A percentile compares a stretch with the other conserved stretches of the same genome.
phyloP scores from a whole-genome alignment of 352 stramenopile genomes.

The Globisporangium carolinianum region DNA sequence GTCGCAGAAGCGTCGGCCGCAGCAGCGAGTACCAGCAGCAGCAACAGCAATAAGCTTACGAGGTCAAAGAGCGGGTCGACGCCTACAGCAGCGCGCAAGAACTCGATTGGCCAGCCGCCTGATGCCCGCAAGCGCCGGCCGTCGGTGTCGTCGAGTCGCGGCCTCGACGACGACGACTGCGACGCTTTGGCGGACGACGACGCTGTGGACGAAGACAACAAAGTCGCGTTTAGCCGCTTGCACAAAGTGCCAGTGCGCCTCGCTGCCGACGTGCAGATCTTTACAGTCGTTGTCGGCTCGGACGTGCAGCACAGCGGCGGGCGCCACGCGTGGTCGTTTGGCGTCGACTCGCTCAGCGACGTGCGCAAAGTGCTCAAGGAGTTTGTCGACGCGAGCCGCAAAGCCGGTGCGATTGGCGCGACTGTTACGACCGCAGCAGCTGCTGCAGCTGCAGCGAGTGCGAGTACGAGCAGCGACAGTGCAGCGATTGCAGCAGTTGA shows the following conservation, averaged over 20 bases:
- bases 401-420: slow-evolving; percentile 12
- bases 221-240: slow-evolving; percentile 66
- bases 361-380: slow-evolving; percentile 68
- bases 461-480: not conserved
- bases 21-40: too few species aligned
- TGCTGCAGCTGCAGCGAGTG: not conserved
- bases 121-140: slow-evolving; percentile 2
- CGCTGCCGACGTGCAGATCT: slow-evolving; percentile 59
- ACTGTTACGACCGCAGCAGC: not conserved
- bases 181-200: slow-evolving; percentile 16
- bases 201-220: slow-evolving; percentile 66
- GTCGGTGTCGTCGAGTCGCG: not conserved
- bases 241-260: slow-evolving; percentile 69
- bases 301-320: slow-evolving; percentile 66
- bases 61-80: not conserved
- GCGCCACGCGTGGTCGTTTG: slow-evolving; percentile 43
- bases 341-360: slow-evolving; percentile 59
- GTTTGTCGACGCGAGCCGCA: slow-evolving; percentile 53
- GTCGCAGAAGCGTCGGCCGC: too few species aligned
- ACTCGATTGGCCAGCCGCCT: slow-evolving; percentile 2
- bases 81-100: slow-evolving; percentile 9
- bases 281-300: slow-evolving; percentile 55
- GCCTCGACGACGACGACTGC: slow-evolving; percentile 43
- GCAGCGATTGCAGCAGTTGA: not conserved
- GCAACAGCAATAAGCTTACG: too few species aligned